A percentile compares a stretch with the other conserved stretches of the same genome.
These are phyloP conservation scores for Linanthus parryae DNA, from an alignment of 148 eudicot species.

Conservation along the genomic window DNA sequence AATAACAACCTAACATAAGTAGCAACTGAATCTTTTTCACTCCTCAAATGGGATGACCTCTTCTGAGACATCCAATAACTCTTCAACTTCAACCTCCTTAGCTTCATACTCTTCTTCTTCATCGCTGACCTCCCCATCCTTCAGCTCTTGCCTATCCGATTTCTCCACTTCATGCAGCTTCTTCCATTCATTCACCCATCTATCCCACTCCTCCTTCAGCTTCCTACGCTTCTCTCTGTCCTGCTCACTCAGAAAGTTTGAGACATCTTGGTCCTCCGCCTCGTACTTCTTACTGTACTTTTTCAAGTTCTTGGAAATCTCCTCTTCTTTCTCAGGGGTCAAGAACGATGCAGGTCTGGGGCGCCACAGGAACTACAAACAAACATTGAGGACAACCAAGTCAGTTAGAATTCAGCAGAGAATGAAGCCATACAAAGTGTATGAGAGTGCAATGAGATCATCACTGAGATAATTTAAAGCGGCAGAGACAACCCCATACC, in stretches of 20 bases:
- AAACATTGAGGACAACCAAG: conserved; percentile 1
- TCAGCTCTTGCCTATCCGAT: conserved; percentile 44
- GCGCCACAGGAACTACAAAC: conserved; percentile 69
- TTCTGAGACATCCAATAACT: conserved; percentile 52
- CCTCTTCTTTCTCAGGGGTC: conserved; percentile 86
- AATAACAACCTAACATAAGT: too few relatives aligned
- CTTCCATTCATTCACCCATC: conserved; percentile 70
- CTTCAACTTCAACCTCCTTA: conserved; percentile 85
- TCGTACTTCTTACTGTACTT: conserved; percentile 91
- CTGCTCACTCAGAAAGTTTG: conserved; percentile 72
- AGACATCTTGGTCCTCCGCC: conserved; percentile 89
- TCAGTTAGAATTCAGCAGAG: too few relatives aligned
- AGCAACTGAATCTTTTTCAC: too few relatives aligned
- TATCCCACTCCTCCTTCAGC: conserved; percentile 87
- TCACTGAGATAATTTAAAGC: too few relatives aligned
- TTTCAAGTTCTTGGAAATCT: conserved; percentile 78
- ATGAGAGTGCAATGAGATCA: too few relatives aligned
- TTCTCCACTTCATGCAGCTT: conserved; percentile 61
- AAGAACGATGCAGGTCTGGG: conserved; percentile 86
- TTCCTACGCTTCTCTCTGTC: conserved; percentile 78
- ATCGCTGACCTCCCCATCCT: conserved; percentile 87
- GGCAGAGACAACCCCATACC: too few relatives aligned
- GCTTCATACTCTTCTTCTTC: conserved; percentile 93
- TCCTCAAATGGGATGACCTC: too few relatives aligned
- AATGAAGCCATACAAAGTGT: too few relatives aligned